Conservation (phyloP, 1,139 yeast species). For the Taphrina flavorubra region DNA sequence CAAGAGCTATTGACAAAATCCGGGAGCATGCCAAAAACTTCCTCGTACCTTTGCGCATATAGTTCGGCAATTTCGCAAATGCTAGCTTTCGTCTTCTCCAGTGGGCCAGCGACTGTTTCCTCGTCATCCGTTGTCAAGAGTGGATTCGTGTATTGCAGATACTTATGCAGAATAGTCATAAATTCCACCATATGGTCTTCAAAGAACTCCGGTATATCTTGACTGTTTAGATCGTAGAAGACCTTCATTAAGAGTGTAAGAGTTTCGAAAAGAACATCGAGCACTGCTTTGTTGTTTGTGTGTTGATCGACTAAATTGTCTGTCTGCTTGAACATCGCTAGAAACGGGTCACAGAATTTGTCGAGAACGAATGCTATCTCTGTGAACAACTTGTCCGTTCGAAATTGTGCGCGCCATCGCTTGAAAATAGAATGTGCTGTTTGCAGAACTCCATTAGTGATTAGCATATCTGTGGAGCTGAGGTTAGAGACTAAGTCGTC, state of each 20-base stretch:
- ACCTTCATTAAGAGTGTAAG: constrained; percentile 74
- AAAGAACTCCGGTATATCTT: constrained; percentile 96
- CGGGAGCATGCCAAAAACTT: constrained; percentile 77
- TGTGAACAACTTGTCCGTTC: constrained; percentile 84
- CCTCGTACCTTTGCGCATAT: constrained; percentile 89
- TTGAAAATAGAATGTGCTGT: constrained; percentile 96
- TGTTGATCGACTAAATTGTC: constrained; percentile 68
- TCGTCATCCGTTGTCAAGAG: constrained; percentile 57
- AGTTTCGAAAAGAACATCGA: constrained; percentile 70
- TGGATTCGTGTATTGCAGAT: constrained; percentile 66
- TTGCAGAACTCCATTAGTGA: constrained; percentile 81
- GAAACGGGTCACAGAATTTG: constrained; percentile 82
- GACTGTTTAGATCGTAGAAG: constrained; percentile 92
- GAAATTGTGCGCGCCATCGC: constrained; percentile 93
- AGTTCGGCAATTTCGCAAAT: constrained; percentile 84
- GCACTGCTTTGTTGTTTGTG: constrained; percentile 55
- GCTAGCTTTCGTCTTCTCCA: constrained; percentile 77
- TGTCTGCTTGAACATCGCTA: constrained; percentile 64
- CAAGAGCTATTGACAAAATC: constrained; percentile 83
- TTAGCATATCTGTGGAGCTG: constrained; percentile 66
- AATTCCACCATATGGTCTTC: constrained; percentile 84
- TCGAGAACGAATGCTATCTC: constrained; percentile 88
- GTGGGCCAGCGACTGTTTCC: constrained; percentile 75
- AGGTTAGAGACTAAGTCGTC: constrained; percentile 70
- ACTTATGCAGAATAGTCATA: constrained; percentile 82